Conservation (phyloP, 2,329 filamentous ascomycete genomes). For the Shiraia sp. region DNA sequence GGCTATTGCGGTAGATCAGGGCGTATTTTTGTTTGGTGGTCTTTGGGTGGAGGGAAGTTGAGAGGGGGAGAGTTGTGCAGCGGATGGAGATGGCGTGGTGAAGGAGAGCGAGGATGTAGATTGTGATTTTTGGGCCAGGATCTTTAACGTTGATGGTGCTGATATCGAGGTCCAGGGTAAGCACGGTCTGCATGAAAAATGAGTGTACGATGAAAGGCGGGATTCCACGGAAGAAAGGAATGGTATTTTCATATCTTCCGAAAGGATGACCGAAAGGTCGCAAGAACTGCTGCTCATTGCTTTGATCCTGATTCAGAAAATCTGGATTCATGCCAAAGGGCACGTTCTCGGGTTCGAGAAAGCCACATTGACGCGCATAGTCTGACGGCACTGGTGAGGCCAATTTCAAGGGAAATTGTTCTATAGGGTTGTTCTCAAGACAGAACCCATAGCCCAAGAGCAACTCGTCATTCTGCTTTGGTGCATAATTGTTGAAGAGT, state of each 20-base stretch:
- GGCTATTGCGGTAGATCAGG: conserved; percentile 49
- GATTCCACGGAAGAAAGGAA: conserved; percentile 38
- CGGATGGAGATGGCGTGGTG: conserved; percentile 29
- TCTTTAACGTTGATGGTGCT: conserved; percentile 10
- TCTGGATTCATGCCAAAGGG: conserved; percentile 31
- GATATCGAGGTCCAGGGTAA: conserved; percentile 21
- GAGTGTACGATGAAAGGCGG: conserved; percentile 40
- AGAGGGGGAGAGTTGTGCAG: conserved; percentile 21
- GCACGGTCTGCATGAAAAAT: conserved; percentile 32
- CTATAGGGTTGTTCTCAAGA: conserved; percentile 51
- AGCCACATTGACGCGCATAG: conserved; percentile 18
- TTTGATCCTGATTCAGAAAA: conserved; percentile 22
- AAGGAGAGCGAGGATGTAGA: conserved; percentile 26
- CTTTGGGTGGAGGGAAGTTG: conserved; percentile 1
- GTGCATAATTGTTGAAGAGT: conserved; percentile 59
- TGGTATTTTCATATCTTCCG: conserved; percentile 35
- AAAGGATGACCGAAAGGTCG: conserved; percentile 35
- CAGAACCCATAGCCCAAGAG: conserved; percentile 59
- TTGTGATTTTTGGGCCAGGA: conserved; percentile 22
- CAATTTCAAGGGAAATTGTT: conserved; percentile 50
- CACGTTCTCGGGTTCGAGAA: conserved; percentile 21
- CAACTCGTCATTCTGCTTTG: conserved; percentile 58
- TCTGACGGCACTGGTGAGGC: conserved; percentile 39
- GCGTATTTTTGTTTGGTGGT: conserved; percentile 49
- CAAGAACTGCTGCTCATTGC: conserved; percentile 40